Percentiles rank a stretch among this genome's conserved stretches.
These are phyloP conservation scores for Cordyceps farinosa DNA, from an alignment of 2,329 filamentous ascomycete genomes.

Conservation along the genomic window DNA sequence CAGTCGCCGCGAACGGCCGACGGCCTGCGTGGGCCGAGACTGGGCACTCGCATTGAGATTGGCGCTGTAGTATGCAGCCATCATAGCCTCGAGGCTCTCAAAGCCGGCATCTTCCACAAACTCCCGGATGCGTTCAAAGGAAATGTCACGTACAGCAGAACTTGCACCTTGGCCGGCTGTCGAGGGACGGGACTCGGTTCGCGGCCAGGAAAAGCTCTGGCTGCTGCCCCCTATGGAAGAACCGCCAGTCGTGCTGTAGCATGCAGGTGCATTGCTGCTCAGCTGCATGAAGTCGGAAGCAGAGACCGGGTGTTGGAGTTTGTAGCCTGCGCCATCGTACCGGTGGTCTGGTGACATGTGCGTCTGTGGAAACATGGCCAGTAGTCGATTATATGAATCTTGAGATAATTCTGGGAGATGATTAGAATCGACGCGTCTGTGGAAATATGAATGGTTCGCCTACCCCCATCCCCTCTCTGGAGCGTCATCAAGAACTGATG, in stretches of 20 bases:
- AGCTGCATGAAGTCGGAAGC: not conserved
- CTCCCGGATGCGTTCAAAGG: conserved; percentile 6
- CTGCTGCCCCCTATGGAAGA: not conserved
- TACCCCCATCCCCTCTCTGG: not conserved
- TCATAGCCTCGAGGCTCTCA: conserved; percentile 11
- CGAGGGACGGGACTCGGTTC: not conserved
- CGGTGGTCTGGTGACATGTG: not conserved
- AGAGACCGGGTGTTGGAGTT: not conserved
- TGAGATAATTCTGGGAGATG: not conserved
- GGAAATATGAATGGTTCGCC: not conserved
- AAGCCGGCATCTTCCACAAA: conserved; percentile 15
- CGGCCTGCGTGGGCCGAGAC: not conserved
- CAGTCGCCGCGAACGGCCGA: conserved; percentile 6
- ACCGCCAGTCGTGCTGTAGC: not conserved
- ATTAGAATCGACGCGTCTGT: not conserved
- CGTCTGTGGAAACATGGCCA: not conserved
- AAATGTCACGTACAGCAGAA: not conserved
- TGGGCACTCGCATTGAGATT: not conserved
- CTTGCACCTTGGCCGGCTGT: not conserved
- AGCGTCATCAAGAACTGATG: conserved; percentile 6
- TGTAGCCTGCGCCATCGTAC: not conserved
- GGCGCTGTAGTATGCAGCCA: conserved; percentile 10
- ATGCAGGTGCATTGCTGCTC: not conserved
- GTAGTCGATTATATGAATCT: conserved; percentile 7
- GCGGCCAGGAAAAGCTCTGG: conserved; percentile 8